Evolutionary conservation across 345 rosid genomes (phyloP).

Genomic region (Euphorbia tirucalli): DNA sequence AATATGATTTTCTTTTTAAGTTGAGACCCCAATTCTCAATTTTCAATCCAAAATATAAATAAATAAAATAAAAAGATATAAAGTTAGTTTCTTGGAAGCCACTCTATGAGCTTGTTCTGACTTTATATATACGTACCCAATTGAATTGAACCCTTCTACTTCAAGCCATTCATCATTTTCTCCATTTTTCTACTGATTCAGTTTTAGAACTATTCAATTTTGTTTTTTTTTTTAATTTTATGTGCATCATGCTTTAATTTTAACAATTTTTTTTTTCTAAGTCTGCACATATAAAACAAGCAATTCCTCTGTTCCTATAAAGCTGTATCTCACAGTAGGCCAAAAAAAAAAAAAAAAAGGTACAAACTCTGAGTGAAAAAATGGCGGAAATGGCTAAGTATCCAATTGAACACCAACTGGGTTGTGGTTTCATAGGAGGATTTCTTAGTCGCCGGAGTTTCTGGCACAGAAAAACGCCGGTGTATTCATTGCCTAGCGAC

Average conservation of each 20-base stretch:
- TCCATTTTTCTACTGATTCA: slow-evolving; percentile 3
- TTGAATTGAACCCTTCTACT: slow-evolving; percentile 38
- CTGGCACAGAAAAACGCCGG: slow-evolving; percentile 35
- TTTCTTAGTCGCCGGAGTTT: slow-evolving; percentile 47
- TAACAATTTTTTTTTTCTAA: not conserved
- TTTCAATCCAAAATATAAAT: slow-evolving; percentile 11
- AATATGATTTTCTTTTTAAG: not conserved
- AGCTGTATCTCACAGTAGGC: not conserved
- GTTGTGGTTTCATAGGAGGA: slow-evolving; percentile 56
- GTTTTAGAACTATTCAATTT: slow-evolving; percentile 13
- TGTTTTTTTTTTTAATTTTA: too few species aligned
- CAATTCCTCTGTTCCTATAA: slow-evolving; percentile 4
- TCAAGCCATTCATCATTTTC: slow-evolving; percentile 30
- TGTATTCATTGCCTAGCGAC: slow-evolving; percentile 36
- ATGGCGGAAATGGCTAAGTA: slow-evolving; percentile 30
- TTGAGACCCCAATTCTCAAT: not conserved
- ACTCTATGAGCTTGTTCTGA: slow-evolving; percentile 42
- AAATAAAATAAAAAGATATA: slow-evolving; percentile 8
- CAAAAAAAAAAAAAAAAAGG: too few species aligned
- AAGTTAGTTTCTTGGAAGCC: slow-evolving; percentile 68
- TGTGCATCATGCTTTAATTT: not conserved
- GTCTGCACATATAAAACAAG: too few species aligned
- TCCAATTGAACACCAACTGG: slow-evolving; percentile 32
- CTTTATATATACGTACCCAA: slow-evolving; percentile 27
- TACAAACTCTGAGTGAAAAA: not conserved